Conservation (phyloP, 768 basidiomycete genomes). For the Xerocomellus amylosporus region DNA sequence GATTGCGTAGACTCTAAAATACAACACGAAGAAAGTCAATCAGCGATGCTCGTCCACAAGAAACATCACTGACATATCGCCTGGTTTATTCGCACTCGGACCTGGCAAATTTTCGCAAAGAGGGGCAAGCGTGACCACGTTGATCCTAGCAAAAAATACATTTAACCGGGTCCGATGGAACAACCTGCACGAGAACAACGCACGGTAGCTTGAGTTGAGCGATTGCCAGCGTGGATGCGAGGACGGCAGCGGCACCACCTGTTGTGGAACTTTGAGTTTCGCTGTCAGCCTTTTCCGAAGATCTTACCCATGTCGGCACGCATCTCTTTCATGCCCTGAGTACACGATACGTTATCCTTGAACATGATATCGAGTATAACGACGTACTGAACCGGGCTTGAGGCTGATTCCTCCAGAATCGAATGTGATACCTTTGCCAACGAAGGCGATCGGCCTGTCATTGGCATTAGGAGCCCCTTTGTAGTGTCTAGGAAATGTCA, state of each 20-base stretch:
- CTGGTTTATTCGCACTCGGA: constrained; percentile 64
- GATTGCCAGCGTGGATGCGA: constrained; percentile 69
- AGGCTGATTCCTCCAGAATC: constrained; percentile 87
- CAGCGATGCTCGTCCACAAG: background rate
- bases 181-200: constrained; percentile 22
- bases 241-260: constrained; percentile 80
- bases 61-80: constrained; percentile 62
- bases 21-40: background rate
- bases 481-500: constrained; percentile 57
- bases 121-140: constrained; percentile 69
- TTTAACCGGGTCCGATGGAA: background rate
- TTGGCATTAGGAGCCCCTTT: constrained; percentile 60
- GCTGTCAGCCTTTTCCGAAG: too few species aligned
- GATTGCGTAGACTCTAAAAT: constrained; percentile 71
- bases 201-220: constrained; percentile 81
- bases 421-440: constrained; percentile 90
- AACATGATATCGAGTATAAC: background rate
- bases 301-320: constrained; percentile 78
- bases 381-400: constrained; percentile 66
- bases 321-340: constrained; percentile 79
- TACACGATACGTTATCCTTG: background rate
- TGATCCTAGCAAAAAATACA: constrained; percentile 47
- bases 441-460: constrained; percentile 65
- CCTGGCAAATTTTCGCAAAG: constrained; percentile 88
- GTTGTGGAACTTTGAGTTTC: background rate